Evolutionary conservation across 1,139 yeast genomes (phyloP), one percentile per base, ranked within the genome.

Genomic region (Hanseniaspora gamundiae): DNA sequence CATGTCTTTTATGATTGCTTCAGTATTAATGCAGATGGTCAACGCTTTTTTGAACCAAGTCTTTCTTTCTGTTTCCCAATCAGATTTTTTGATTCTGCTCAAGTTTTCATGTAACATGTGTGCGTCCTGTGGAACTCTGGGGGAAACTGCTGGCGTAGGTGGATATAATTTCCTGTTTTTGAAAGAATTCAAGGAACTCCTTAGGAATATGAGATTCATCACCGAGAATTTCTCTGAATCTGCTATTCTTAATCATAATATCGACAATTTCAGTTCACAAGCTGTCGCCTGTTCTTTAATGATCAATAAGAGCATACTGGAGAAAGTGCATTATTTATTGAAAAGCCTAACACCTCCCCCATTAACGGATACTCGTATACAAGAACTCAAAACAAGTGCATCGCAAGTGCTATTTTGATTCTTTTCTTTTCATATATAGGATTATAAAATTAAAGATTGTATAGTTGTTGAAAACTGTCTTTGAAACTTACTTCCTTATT

Each of bases 401-500:
- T 7, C 10, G 4, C 2, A 20, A 9, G 4, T 9, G 20, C 36
- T n/a, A 14, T 17, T 4, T 33, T 16, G 3, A 33, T n/a, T n/a
- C n/a, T n/a, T n/a, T n/a, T n/a, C n/a, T n/a, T n/a, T n/a, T n/a
- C 17, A 33, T 19, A 4, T 16, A 4, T 33, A 16, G 11, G 17
- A 33, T 19, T 16, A 17, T 11, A 11, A 22, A 2, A 20, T 20
- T 13, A 20, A n/a, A 22, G n/a, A n/a, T n/a, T n/a, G n/a, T 28
- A 28, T 28, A 4, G 30, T 28, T 13, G n/a, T 8, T 28, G 11
- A 28, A 9, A 11, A 26, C 10, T n/a, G 8, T 30, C 16, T 9
- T 30, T 9, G 17, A n/a, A 31, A 5, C 21, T 45, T 48, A 53
- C 54, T 74, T 74, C 28, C 79, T 70, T 50, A 84, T 71, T 48